Conservation (phyloP, 305 asterid species). For the Withania somnifera region DNA sequence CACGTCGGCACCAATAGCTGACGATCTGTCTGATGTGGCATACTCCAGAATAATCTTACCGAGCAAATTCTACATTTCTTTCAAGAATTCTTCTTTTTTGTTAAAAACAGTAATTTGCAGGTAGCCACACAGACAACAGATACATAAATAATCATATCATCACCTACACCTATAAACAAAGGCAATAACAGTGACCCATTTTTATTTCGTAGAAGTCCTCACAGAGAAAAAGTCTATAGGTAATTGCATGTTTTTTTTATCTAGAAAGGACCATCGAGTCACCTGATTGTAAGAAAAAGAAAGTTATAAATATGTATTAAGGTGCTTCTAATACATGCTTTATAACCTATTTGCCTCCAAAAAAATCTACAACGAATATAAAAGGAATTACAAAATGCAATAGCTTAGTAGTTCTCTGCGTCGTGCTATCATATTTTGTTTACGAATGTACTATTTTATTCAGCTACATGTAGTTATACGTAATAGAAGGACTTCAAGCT, state of each 20-base stretch:
- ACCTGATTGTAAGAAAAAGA: no score
- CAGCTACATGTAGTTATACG: not conserved
- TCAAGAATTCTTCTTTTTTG: no score
- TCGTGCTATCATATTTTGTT: not conserved
- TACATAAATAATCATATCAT: not conserved
- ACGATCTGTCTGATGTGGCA: conserved; percentile 10
- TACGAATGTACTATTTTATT: not conserved
- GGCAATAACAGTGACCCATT: no score
- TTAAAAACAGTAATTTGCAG: not conserved
- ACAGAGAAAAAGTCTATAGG: no score
- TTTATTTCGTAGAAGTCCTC: no score
- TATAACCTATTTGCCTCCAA: not conserved
- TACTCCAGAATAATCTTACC: not conserved
- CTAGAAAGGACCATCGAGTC: no score
- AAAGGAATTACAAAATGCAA: not conserved
- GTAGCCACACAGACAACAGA: no score
- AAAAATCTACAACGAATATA: not conserved
- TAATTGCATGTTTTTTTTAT: no score
- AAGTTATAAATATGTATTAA: not conserved
- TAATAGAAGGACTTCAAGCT: not conserved
- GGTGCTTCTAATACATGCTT: not conserved
- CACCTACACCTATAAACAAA: no score
- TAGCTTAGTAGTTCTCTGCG: not conserved
- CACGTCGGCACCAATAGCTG: conserved; percentile 25
- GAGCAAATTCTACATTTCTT: not conserved